phyloP scores from a whole-genome alignment of 2,329 filamentous ascomycete genomes.

The Diaporthe destruens region DNA sequence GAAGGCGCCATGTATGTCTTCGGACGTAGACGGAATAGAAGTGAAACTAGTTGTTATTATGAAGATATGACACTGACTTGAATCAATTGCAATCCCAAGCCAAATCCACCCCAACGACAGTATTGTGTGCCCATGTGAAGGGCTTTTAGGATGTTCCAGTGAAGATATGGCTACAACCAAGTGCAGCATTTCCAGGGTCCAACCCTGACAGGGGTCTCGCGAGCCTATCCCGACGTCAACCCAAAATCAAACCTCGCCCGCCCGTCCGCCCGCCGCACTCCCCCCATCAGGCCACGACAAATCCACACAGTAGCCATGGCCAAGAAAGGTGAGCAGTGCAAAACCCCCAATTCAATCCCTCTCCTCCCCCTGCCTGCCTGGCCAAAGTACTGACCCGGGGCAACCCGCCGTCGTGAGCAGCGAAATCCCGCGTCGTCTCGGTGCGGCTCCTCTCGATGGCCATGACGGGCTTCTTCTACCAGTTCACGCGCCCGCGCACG shows the following conservation, averaged over 20 bases:
- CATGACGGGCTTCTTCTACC: constrained; percentile 98
- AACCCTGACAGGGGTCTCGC: neutral
- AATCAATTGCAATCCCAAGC: no score
- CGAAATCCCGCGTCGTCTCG: constrained; percentile 90
- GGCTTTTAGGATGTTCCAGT: no score
- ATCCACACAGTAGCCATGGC: constrained; percentile 48
- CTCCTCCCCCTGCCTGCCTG: neutral
- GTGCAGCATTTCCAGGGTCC: neutral
- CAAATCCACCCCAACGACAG: no score
- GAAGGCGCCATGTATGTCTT: no score
- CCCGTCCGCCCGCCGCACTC: neutral
- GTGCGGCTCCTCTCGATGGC: constrained; percentile 98
- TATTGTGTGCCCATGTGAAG: neutral
- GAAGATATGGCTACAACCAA: neutral
- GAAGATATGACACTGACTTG: no score
- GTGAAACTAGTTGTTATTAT: no score
- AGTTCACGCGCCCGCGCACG: constrained; percentile 83
- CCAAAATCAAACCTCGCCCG: constrained; percentile 25
- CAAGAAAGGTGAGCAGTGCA: constrained; percentile 50
- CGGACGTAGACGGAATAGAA: no score
- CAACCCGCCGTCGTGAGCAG: constrained; percentile 57
- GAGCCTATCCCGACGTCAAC: constrained; percentile 5
- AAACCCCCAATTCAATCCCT: neutral
- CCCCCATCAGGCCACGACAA: constrained; percentile 23
- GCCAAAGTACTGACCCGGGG: neutral